Conservation (phyloP, 331 rosid genomes). For the Phaseolus coccineus region DNA sequence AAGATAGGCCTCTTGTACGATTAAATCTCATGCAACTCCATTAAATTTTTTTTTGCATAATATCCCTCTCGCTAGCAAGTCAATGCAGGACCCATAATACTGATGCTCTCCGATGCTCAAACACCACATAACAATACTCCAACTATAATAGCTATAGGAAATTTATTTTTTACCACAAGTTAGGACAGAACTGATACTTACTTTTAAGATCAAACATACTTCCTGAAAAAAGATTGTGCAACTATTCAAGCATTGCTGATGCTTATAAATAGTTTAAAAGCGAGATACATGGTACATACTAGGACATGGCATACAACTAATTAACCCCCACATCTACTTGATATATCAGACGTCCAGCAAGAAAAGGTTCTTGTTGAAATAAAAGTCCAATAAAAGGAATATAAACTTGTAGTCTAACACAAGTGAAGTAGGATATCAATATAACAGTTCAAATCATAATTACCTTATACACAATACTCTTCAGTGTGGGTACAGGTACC, state of each 20-base stretch:
- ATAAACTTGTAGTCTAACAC: neutral
- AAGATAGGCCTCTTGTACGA: neutral
- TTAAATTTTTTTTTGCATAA: neutral
- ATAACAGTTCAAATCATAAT: neutral
- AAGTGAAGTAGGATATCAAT: slow-evolving; percentile 5
- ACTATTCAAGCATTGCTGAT: slow-evolving; percentile 5
- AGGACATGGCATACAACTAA: neutral
- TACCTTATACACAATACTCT: neutral
- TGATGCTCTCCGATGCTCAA: neutral
- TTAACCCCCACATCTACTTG: neutral
- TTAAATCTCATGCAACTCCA: neutral
- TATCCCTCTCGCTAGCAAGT: neutral
- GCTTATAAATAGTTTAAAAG: neutral
- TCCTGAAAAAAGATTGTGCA: slow-evolving; percentile 1
- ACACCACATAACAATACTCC: neutral
- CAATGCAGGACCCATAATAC: neutral
- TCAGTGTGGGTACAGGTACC: neutral
- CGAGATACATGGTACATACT: neutral
- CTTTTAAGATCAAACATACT: neutral
- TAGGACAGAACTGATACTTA: neutral
- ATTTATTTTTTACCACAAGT: neutral
- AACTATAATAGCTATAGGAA: neutral
- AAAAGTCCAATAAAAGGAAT: neutral
- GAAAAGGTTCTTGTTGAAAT: neutral
- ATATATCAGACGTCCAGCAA: neutral